Conservation (phyloP, 345 rosid genomes). For the Sisymbrium altissimum region DNA sequence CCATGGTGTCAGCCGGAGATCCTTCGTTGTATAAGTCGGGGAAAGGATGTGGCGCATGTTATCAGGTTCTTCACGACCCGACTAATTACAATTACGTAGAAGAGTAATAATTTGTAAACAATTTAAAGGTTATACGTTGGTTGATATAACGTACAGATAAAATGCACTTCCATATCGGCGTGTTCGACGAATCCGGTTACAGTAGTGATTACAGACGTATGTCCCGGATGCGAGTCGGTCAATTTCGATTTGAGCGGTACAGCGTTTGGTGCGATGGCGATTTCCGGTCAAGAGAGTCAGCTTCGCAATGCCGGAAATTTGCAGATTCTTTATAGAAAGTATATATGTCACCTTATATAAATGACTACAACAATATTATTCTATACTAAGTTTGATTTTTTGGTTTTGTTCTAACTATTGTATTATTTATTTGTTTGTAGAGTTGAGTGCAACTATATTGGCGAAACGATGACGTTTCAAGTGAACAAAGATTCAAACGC, state of each 20-base stretch:
- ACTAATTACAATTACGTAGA: neutral
- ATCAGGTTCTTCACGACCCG: slow-evolving; percentile 37
- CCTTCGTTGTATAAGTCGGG: slow-evolving; percentile 51
- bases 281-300: slow-evolving; percentile 43
- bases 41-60: slow-evolving; percentile 78
- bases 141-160: slow-evolving; percentile 42
- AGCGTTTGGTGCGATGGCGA: slow-evolving; percentile 74
- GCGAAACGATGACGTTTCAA: slow-evolving; percentile 38
- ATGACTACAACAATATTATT: neutral
- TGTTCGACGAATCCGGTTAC: slow-evolving; percentile 58
- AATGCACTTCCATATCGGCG: slow-evolving; percentile 49
- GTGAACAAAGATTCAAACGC: slow-evolving; percentile 55
- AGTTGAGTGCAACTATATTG: slow-evolving; percentile 49
- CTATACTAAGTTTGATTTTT: neutral
- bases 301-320: slow-evolving; percentile 54
- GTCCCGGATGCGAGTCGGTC: slow-evolving; percentile 48
- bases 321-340: slow-evolving; percentile 56
- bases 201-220: slow-evolving; percentile 59
- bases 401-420: neutral
- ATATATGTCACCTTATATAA: slow-evolving; percentile 20
- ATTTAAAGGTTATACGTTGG: neutral
- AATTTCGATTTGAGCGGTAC: slow-evolving; percentile 77
- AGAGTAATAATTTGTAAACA: no score
- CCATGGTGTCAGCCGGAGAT: slow-evolving; percentile 55
- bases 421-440: slow-evolving; percentile 30